These are phyloP conservation scores for Penicillium sclerotigenum DNA, from an alignment of 2,329 filamentous ascomycete genomes.

Conservation along the genomic window DNA sequence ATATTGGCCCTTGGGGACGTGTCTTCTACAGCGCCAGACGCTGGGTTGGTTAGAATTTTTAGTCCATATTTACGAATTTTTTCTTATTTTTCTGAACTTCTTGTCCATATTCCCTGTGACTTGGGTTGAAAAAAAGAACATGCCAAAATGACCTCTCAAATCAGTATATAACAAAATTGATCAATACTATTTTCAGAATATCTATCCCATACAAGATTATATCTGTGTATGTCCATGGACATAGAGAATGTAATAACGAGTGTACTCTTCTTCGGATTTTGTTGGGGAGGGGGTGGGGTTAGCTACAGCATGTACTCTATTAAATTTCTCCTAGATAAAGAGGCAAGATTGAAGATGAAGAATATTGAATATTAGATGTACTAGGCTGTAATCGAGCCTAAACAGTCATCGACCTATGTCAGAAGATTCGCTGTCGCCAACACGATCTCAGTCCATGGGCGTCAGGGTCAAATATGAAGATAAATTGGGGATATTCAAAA, in stretches of 20 bases:
- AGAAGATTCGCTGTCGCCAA: neutral
- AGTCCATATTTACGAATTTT: slow-evolving; percentile 1
- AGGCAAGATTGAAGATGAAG: neutral
- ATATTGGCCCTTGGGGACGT: slow-evolving; percentile 79
- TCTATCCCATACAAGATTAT: no score
- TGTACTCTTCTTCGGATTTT: neutral
- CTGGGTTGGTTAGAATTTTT: slow-evolving; percentile 66
- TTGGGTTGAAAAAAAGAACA: slow-evolving; percentile 16
- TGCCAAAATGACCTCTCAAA: slow-evolving; percentile 9
- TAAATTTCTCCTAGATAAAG: neutral
- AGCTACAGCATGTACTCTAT: neutral
- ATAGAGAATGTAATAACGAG: neutral
- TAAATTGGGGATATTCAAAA: no score
- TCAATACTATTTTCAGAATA: neutral
- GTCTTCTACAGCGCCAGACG: slow-evolving; percentile 83
- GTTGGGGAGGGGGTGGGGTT: no score
- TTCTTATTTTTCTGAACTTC: slow-evolving; percentile 4
- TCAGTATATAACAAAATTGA: slow-evolving; percentile 16
- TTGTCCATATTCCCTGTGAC: slow-evolving; percentile 15
- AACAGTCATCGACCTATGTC: neutral
- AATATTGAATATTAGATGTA: neutral
- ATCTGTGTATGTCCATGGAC: neutral
- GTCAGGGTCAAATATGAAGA: neutral
- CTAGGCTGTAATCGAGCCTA: neutral
- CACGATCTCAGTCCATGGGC: neutral